Evolutionary conservation across 208 protist species (phyloP).

Genomic region (Sergeia podlipaevii): DNA sequence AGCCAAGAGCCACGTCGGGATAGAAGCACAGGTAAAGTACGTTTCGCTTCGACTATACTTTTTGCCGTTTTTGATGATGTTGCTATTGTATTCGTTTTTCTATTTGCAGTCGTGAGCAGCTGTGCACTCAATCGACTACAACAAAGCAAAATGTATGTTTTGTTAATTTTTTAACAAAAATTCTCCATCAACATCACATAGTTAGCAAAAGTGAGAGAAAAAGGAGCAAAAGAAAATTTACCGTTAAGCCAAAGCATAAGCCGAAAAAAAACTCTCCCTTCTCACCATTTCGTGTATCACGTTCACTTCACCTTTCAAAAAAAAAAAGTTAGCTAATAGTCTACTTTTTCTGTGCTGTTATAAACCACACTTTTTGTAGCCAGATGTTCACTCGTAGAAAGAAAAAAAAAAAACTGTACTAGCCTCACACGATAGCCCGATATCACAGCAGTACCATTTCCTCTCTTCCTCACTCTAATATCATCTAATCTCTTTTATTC

Average conservation of each 20-base stretch:
- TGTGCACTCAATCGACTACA: too few species aligned
- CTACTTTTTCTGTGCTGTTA: neutral
- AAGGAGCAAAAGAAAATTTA: slow-evolving; percentile 5
- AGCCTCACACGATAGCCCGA: slow-evolving; percentile 1
- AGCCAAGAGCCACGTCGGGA: too few species aligned
- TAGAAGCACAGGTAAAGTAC: too few species aligned
- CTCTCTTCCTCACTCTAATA: slow-evolving; percentile 1
- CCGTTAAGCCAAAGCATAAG: neutral
- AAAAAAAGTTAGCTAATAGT: neutral
- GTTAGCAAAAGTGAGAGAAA: too few species aligned
- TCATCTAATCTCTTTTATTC: slow-evolving; percentile 5
- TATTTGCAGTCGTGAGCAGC: too few species aligned
- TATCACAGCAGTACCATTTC: slow-evolving; percentile 6
- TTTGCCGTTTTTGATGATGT: too few species aligned
- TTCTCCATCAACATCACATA: too few species aligned
- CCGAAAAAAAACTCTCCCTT: neutral
- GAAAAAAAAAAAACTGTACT: slow-evolving; percentile 7
- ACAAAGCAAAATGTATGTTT: too few species aligned
- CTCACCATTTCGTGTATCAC: neutral
- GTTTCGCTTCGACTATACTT: too few species aligned
- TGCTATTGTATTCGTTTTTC: too few species aligned
- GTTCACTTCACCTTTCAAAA: too few species aligned
- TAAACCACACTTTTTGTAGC: neutral
- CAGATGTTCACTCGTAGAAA: neutral
- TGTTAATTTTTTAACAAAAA: too few species aligned